These are phyloP conservation scores for Groenewaldozyma auringiensis DNA, from an alignment of 1,139 yeast species.

Conservation along the genomic window DNA sequence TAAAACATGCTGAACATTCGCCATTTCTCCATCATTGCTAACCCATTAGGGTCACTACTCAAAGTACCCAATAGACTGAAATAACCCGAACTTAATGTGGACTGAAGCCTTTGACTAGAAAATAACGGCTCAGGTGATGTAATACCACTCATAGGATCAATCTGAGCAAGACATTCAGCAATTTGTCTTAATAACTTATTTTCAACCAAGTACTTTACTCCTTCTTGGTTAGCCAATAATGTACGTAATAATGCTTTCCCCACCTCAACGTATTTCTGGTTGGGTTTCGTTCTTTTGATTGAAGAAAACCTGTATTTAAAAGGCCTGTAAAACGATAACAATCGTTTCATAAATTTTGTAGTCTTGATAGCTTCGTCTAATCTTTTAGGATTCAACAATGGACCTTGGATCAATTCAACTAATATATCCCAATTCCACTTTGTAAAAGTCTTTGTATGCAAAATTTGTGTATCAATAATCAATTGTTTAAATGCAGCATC, in stretches of 20 bases:
- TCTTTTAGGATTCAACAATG: slow-evolving; percentile 59
- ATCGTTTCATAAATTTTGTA: slow-evolving; percentile 77
- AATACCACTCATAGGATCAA: slow-evolving; percentile 73
- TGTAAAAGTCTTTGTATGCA: slow-evolving; percentile 68
- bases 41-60: slow-evolving; percentile 52
- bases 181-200: slow-evolving; percentile 79
- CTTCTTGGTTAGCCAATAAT: slow-evolving; percentile 56
- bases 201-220: slow-evolving; percentile 57
- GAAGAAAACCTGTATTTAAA: slow-evolving; percentile 79
- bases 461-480: slow-evolving; percentile 60
- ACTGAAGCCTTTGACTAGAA: slow-evolving; percentile 49
- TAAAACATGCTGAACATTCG: slow-evolving; percentile 74
- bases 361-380: slow-evolving; percentile 73
- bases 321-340: slow-evolving; percentile 84
- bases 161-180: slow-evolving; percentile 80
- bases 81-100: slow-evolving; percentile 69
- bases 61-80: slow-evolving; percentile 69
- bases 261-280: slow-evolving; percentile 52
- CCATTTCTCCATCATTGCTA: slow-evolving; percentile 68
- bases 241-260: slow-evolving; percentile 69
- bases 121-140: slow-evolving; percentile 68
- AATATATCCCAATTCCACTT: slow-evolving; percentile 87
- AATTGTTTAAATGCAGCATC: slow-evolving; percentile 63
- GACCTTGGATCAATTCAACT: slow-evolving; percentile 66
- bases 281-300: slow-evolving; percentile 43